A percentile compares a stretch with the other conserved stretches of the same genome.
These are phyloP conservation scores for Chamaenerion angustifolium DNA, from an alignment of 345 rosid species.

Conservation along the genomic window DNA sequence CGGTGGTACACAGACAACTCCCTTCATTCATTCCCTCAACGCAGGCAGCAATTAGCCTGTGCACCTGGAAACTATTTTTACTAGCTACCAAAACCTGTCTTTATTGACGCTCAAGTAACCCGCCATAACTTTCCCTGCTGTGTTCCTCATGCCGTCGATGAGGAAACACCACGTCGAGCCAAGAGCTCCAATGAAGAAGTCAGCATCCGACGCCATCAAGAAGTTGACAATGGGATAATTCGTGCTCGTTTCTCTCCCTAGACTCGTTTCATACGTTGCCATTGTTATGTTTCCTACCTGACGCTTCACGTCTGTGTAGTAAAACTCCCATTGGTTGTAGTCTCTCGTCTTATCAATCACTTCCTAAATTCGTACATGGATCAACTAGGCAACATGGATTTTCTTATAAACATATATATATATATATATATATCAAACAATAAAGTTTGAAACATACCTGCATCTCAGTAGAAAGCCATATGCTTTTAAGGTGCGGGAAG, in stretches of 20 bases:
- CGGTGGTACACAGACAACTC: too few species aligned
- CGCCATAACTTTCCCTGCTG: conserved; percentile 89
- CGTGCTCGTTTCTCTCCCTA: conserved; percentile 84
- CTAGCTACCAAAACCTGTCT: conserved; percentile 95
- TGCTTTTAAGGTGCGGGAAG: conserved; percentile 54
- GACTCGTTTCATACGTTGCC: conserved; percentile 77
- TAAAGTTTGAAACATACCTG: too few species aligned
- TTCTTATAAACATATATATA: too few species aligned
- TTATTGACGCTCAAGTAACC: conserved; percentile 90
- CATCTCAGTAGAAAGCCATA: conserved; percentile 97
- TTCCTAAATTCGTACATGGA: too few species aligned
- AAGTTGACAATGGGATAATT: conserved; percentile 92
- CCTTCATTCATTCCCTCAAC: too few species aligned
- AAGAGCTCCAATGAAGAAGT: conserved; percentile 82
- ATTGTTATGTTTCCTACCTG: conserved; percentile 71
- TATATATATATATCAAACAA: too few species aligned
- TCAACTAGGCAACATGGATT: too few species aligned
- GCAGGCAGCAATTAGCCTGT: too few species aligned
- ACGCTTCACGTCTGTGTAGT: conserved; percentile 66
- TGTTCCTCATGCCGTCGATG: conserved; percentile 91
- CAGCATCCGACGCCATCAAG: conserved; percentile 79
- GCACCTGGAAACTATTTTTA: too few species aligned
- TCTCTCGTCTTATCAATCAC: conserved; percentile 46
- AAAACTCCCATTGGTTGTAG: conserved; percentile 49
- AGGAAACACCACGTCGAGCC: conserved; percentile 98